A percentile compares a stretch with the other conserved stretches of the same genome.
Evolutionary conservation across 164 flowering plant genomes (phyloP).

Genomic region (Hamamelis virginiana): DNA sequence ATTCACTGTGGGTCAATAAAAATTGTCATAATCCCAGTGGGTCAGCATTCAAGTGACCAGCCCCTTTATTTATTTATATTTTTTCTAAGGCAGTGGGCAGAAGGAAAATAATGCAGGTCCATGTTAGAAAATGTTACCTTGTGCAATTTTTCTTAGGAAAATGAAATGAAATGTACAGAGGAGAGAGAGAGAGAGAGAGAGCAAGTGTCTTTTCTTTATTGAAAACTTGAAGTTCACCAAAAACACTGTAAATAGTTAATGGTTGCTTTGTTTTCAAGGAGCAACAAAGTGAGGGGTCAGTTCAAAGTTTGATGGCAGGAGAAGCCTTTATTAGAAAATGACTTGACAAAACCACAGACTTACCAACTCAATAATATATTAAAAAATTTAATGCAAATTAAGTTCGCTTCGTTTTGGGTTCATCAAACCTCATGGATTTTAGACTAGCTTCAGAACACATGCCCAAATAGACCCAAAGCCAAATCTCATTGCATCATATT

Average conservation of each 20-base stretch:
- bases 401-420: background rate
- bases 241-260: slow-evolving; percentile 1
- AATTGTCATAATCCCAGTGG: no score
- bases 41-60: no score
- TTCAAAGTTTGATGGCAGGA: slow-evolving; percentile 15
- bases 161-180: no score
- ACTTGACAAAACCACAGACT: slow-evolving; percentile 14
- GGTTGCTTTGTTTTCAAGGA: slow-evolving; percentile 38
- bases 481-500: no score
- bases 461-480: background rate
- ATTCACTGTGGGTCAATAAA: no score
- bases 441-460: background rate
- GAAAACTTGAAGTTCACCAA: slow-evolving; percentile 7
- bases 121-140: no score
- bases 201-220: background rate
- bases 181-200: no score
- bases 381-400: slow-evolving; percentile 1
- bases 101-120: no score
- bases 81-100: no score
- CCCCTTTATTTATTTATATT: no score
- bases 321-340: slow-evolving; percentile 16
- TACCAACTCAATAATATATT: background rate
- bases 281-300: slow-evolving; percentile 8
- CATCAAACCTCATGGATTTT: background rate
- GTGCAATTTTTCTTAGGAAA: no score